A percentile compares a stretch with the other conserved stretches of the same genome.
These are phyloP conservation scores for Colletotrichum limetticola DNA, from an alignment of 2,329 filamentous ascomycete species.

Conservation along the genomic window DNA sequence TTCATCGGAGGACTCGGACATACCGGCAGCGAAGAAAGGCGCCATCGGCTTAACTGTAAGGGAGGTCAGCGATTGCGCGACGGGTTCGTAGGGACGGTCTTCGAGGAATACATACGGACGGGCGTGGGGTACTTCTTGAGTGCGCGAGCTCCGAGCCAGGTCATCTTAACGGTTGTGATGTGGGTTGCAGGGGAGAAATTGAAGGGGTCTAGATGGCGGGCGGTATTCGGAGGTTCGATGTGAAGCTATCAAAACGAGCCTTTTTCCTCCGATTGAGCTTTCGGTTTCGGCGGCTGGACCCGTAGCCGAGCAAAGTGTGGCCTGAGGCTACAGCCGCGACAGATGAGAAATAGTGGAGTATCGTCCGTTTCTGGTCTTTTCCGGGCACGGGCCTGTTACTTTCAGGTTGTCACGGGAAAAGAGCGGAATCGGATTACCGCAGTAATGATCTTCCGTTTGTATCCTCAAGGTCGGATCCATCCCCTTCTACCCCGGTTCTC, in stretches of 20 bases:
- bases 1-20: constrained; percentile 49
- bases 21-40: constrained; percentile 96
- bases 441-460: constrained; percentile 14
- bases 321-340: constrained; percentile 40
- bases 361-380: not conserved
- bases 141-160: constrained; percentile 73
- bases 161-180: constrained; percentile 70
- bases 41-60: constrained; percentile 84
- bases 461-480: not conserved
- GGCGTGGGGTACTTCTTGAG: constrained; percentile 85
- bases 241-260: constrained; percentile 51
- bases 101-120: constrained; percentile 72
- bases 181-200: constrained; percentile 48
- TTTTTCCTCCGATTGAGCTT: constrained; percentile 47
- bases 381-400: not conserved
- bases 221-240: constrained; percentile 41
- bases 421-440: not conserved
- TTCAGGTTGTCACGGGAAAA: not conserved
- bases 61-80: constrained; percentile 33
- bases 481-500: not conserved
- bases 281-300: constrained; percentile 45
- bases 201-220: constrained; percentile 47
- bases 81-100: constrained; percentile 27
- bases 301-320: constrained; percentile 44
- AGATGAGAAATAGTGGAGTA: not conserved